A percentile compares a stretch with the other conserved stretches of the same genome.
Evolutionary conservation across 1,284 basidiomycete species (phyloP).

Genomic region (Microbotryum violaceum): DNA sequence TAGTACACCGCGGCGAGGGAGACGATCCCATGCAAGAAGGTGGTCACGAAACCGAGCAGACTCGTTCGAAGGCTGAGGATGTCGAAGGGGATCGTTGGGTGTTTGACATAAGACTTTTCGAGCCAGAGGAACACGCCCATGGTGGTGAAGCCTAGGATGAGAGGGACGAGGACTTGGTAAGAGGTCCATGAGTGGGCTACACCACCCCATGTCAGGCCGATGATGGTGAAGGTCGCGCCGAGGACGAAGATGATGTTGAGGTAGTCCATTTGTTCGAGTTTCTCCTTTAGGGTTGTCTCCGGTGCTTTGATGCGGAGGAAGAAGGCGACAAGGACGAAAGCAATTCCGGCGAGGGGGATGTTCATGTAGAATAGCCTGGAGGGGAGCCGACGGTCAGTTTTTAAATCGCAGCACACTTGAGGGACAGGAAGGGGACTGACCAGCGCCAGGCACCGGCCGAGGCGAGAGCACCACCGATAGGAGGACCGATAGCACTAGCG

Average conservation of each 20-base stretch:
- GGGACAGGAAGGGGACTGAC: conserved; percentile 40
- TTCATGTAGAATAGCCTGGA: conserved; percentile 20
- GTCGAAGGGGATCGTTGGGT: conserved; percentile 38
- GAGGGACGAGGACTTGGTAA: conserved; percentile 36
- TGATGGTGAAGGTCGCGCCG: conserved; percentile 21
- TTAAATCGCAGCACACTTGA: too few relatives aligned
- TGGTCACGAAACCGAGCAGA: conserved; percentile 37
- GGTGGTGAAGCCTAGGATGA: conserved; percentile 38
- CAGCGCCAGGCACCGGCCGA: conserved; percentile 44
- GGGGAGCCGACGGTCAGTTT: conserved; percentile 15
- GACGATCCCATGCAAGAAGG: conserved; percentile 39
- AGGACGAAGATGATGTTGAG: conserved; percentile 31
- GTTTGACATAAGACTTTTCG: conserved; percentile 22
- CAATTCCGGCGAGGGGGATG: conserved; percentile 32
- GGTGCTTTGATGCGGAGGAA: conserved; percentile 37
- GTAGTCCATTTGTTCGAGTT: conserved; percentile 39
- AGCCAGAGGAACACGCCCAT: conserved; percentile 37
- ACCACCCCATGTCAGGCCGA: conserved; percentile 43
- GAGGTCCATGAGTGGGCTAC: conserved; percentile 39
- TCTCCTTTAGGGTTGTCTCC: conserved; percentile 34
- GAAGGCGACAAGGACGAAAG: conserved; percentile 18
- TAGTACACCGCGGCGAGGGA: conserved; percentile 15
- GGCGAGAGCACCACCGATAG: conserved; percentile 44
- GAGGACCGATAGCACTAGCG: conserved; percentile 35
- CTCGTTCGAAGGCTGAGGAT: conserved; percentile 38